Conservation (phyloP, 2,329 filamentous ascomycete genomes). For the Lithohypha guttulata region DNA sequence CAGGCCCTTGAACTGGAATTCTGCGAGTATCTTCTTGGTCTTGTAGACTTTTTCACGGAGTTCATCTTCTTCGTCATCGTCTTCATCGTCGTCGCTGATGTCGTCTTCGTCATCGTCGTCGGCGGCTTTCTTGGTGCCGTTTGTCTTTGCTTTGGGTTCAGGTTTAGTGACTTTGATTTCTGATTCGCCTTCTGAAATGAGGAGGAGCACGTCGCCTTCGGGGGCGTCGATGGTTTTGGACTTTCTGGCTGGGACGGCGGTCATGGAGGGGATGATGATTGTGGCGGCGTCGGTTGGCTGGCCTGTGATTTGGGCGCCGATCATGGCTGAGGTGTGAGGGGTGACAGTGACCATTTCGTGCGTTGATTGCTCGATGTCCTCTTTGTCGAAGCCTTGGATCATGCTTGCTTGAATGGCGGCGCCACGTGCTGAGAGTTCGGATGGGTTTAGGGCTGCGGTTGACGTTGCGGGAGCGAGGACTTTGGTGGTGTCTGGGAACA, state of each 20-base stretch:
- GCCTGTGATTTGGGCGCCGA: constrained; percentile 52
- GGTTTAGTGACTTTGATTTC: constrained; percentile 91
- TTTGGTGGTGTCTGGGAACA: constrained; percentile 70
- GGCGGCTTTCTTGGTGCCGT: constrained; percentile 46
- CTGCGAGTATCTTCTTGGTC: constrained; percentile 68
- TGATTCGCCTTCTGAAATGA: constrained; percentile 74
- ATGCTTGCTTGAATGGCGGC: constrained; percentile 91
- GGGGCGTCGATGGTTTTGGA: constrained; percentile 68
- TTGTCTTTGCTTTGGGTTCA: constrained; percentile 56
- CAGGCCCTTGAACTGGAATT: constrained; percentile 70
- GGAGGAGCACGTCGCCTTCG: constrained; percentile 77
- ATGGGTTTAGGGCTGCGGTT: constrained; percentile 75
- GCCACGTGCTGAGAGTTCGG: constrained; percentile 76
- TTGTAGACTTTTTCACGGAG: constrained; percentile 87
- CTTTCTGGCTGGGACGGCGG: constrained; percentile 77
- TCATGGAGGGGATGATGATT: constrained; percentile 73
- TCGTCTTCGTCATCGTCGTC: constrained; percentile 48
- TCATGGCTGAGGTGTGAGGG: constrained; percentile 76
- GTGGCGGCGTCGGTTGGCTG: constrained; percentile 50
- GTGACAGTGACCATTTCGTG: constrained; percentile 92
- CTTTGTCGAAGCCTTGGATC: constrained; percentile 85
- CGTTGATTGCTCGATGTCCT: constrained; percentile 91
- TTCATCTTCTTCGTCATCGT: constrained; percentile 67
- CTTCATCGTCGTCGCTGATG: constrained; percentile 52
- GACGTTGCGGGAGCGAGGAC: constrained; percentile 76